These are phyloP conservation scores for Rosa persica DNA, from an alignment of 306 rosid genomes.

Conservation along the genomic window DNA sequence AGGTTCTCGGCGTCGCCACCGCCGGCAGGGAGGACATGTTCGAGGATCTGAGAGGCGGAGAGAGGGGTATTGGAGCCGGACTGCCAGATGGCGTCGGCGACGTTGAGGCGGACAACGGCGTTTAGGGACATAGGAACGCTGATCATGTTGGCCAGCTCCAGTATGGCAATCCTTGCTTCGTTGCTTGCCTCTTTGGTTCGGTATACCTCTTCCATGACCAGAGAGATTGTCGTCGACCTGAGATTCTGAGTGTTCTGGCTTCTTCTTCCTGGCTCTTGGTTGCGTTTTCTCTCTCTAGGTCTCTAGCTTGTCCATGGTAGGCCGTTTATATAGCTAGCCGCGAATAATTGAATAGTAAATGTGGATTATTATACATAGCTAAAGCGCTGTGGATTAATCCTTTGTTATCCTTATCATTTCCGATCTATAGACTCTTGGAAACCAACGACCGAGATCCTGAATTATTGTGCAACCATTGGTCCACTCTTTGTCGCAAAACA, in stretches of 20 bases:
- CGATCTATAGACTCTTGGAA: not conserved
- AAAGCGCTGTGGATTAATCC: too few species aligned
- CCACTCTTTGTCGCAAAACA: too few species aligned
- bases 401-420: too few species aligned
- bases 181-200: constrained; percentile 40
- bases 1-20: constrained; percentile 81
- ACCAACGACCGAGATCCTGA: not conserved
- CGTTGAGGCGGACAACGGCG: constrained; percentile 86
- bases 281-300: not conserved
- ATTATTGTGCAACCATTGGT: constrained; percentile 14
- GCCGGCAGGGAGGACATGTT: constrained; percentile 42
- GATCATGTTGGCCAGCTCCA: constrained; percentile 91
- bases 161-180: constrained; percentile 54
- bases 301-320: not conserved
- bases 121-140: constrained; percentile 93
- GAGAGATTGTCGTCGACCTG: not conserved
- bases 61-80: constrained; percentile 69
- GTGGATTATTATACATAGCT: too few species aligned
- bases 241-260: not conserved
- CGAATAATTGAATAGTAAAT: not conserved
- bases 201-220: constrained; percentile 23
- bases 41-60: constrained; percentile 60
- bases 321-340: not conserved
- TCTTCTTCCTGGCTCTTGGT: not conserved
- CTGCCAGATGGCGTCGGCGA: constrained; percentile 84